Evolutionary conservation across 2,329 filamentous ascomycete genomes (phyloP).

Genomic region (Mollisia scopiformis): DNA sequence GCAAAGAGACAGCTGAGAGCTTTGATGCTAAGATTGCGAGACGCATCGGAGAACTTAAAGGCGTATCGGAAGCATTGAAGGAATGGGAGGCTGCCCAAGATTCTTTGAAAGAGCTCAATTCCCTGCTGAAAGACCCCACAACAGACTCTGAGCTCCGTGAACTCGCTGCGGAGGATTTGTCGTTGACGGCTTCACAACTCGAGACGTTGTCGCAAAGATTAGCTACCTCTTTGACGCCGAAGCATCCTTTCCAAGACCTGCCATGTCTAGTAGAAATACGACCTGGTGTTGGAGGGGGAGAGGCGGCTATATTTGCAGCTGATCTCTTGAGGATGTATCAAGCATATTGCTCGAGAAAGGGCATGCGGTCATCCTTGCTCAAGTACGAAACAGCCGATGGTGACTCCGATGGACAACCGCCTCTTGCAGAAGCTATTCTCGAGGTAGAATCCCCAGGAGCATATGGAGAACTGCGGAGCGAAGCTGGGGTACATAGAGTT

Average conservation of each 20-base stretch:
- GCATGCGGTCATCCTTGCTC: conserved; percentile 68
- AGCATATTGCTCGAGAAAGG: conserved; percentile 70
- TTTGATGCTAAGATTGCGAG: conserved; percentile 63
- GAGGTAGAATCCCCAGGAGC: conserved; percentile 78
- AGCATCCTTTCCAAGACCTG: conserved; percentile 86
- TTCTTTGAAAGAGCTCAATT: conserved; percentile 56
- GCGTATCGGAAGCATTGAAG: conserved; percentile 58
- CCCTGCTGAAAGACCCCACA: conserved; percentile 47
- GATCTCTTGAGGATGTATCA: conserved; percentile 91
- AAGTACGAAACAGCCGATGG: conserved; percentile 81
- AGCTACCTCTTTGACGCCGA: conserved; percentile 78
- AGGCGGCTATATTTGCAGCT: conserved; percentile 88
- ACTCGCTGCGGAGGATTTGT: conserved; percentile 81
- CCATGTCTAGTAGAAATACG: conserved; percentile 91
- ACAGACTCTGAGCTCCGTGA: conserved; percentile 71
- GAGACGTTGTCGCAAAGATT: conserved; percentile 67
- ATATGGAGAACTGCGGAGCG: conserved; percentile 80
- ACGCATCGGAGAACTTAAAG: conserved; percentile 62
- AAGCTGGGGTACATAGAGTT: conserved; percentile 93
- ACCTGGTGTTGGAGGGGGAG: conserved; percentile 88
- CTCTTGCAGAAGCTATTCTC: conserved; percentile 84
- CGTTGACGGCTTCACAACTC: conserved; percentile 64
- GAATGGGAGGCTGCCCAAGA: conserved; percentile 60
- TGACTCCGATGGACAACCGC: conserved; percentile 61
- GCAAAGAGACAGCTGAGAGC: conserved; percentile 49